Evolutionary conservation across 1,284 basidiomycete genomes (phyloP).

Genomic region (Stygiomarasmius scandens): DNA sequence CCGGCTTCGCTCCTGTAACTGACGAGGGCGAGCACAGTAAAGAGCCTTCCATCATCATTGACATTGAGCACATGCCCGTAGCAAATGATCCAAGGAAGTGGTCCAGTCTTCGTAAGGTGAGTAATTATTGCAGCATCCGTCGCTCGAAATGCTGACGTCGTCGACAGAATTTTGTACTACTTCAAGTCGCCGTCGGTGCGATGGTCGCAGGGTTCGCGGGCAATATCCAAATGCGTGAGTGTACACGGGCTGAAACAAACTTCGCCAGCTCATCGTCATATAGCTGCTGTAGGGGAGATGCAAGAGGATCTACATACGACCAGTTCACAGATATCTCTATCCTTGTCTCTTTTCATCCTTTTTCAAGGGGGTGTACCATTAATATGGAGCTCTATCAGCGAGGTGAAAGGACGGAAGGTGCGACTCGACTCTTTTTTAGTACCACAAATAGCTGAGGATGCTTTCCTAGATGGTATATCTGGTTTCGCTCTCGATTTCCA

Average conservation of each 20-base stretch:
- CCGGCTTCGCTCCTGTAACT: background rate
- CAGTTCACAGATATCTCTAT: slow-evolving; percentile 70
- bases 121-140: too few relatives aligned
- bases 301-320: slow-evolving; percentile 66
- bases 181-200: background rate
- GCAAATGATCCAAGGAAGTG: slow-evolving; percentile 1
- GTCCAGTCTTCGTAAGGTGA: background rate
- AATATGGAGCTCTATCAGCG: slow-evolving; percentile 74
- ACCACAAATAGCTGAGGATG: background rate
- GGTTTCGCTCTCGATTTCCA: slow-evolving; percentile 60
- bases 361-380: slow-evolving; percentile 74
- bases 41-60: background rate
- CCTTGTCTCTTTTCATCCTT: slow-evolving; percentile 78
- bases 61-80: slow-evolving; percentile 3
- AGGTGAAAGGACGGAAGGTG: slow-evolving; percentile 82
- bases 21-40: background rate
- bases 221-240: background rate
- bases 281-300: slow-evolving; percentile 71
- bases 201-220: background rate
- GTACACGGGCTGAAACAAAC: too few relatives aligned
- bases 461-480: slow-evolving; percentile 63
- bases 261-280: background rate
- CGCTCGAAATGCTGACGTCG: too few relatives aligned
- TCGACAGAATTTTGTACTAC: background rate
- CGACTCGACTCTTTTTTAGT: slow-evolving; percentile 26